phyloP scores from a whole-genome alignment of 75 land plant species.

The Pinus taeda region DNA sequence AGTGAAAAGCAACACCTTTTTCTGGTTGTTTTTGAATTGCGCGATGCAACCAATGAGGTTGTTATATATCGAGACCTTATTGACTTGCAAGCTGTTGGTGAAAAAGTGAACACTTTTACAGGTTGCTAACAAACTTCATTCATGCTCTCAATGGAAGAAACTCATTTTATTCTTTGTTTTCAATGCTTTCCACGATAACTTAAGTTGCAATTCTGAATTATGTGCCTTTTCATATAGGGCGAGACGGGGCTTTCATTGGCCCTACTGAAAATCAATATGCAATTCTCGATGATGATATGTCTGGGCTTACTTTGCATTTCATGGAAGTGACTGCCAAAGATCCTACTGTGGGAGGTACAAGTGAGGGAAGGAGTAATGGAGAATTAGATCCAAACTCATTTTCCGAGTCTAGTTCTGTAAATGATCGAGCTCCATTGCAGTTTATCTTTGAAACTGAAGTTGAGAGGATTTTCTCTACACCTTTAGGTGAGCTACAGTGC shows the following conservation, averaged over 20 bases:
- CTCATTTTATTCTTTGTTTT: not conserved
- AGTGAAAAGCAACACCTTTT: constrained; percentile 89
- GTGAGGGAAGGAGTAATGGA: constrained; percentile 34
- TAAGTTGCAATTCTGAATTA: not conserved
- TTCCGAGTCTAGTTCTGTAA: constrained; percentile 27
- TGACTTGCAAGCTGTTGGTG: constrained; percentile 54
- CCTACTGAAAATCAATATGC: constrained; percentile 81
- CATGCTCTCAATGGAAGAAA: not conserved
- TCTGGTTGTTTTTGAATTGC: constrained; percentile 83
- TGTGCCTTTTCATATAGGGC: constrained; percentile 44
- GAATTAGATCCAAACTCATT: constrained; percentile 55
- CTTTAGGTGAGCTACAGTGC: constrained; percentile 59
- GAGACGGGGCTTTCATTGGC: constrained; percentile 95
- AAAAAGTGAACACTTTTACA: constrained; percentile 71
- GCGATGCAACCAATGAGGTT: constrained; percentile 70
- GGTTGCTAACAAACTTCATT: constrained; percentile 30
- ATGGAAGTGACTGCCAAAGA: constrained; percentile 39
- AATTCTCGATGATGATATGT: constrained; percentile 88
- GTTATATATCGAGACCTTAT: constrained; percentile 86
- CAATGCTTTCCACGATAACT: not conserved
- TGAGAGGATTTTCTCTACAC: constrained; percentile 93
- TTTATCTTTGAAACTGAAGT: constrained; percentile 86
- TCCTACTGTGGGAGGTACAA: constrained; percentile 5
- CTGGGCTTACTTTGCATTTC: constrained; percentile 60
- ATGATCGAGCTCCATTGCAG: constrained; percentile 52